Conservation (phyloP, 768 basidiomycete species). For the Pulveroboletus ravenelii region DNA sequence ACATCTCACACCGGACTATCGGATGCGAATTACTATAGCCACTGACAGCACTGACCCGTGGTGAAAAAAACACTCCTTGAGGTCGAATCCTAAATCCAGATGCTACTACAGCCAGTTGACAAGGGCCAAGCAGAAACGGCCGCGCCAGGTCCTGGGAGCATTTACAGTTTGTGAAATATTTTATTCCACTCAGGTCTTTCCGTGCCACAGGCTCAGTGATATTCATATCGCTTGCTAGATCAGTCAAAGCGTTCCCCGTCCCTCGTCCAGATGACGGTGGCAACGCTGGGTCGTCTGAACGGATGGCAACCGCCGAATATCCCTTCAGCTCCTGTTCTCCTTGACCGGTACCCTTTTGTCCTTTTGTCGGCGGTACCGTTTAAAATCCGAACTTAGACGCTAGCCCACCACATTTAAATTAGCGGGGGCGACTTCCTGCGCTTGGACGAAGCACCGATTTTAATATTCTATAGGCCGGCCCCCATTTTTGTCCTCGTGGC, state of each 20-base stretch:
- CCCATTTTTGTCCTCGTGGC: conserved; percentile 3
- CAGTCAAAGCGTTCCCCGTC: not conserved
- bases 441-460: not conserved
- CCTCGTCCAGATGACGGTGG: not conserved
- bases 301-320: not conserved
- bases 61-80: too few species aligned
- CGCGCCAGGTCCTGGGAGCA: not conserved
- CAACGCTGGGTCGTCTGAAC: not conserved
- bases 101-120: not conserved
- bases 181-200: not conserved
- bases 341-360: too few species aligned
- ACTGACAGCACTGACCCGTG: too few species aligned
- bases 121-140: not conserved
- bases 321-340: not conserved
- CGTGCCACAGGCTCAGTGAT: not conserved
- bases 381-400: not conserved
- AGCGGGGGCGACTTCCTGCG: not conserved
- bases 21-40: too few species aligned
- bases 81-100: too few species aligned
- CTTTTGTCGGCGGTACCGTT: not conserved
- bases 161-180: not conserved
- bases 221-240: not conserved
- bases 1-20: not conserved
- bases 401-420: not conserved
- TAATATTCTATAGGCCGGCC: not conserved